Evolutionary conservation across 192 early-diverging fungal genomes (phyloP), one percentile per base, ranked within the genome.

Genomic region (Chytriomyces hyalinus): DNA sequence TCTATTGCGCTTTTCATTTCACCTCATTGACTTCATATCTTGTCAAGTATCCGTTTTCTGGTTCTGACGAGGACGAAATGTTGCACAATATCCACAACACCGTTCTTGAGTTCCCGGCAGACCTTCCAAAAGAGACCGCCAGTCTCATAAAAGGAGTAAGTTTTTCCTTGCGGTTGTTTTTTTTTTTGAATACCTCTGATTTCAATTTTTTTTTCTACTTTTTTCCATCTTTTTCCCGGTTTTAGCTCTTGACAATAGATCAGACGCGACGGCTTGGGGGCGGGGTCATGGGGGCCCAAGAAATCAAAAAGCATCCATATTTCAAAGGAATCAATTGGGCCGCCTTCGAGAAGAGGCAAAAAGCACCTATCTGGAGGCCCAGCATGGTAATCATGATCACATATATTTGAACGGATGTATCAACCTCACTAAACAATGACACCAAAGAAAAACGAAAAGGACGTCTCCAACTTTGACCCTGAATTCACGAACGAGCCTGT

Each of bases 391-490:
- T 36, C 75, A 61, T 70, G 20, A n/a, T 43, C 13, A 64, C 0
- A 26, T 61, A 73, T 11, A 36, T 36, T 67, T 67, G 53, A 24
- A 26, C 7, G 13, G 11, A n/a, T n/a, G 22, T 17, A 8, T 36
- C 36, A 28, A 17, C 17, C 48, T 48, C 15, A 28, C 36, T 10
- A 53, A 49, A 68, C 6, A 9, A 65, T 57, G 2, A 20, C 15
- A 49, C 26, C 46, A 9, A 66, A 88, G 87, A 81, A 76, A 8
- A 71, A 85, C 57, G 87, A 92, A 64, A 89, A 89, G 11, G 97
- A 98, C 77, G 93, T 94, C 4, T 97, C 96, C 53, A 99, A 99
- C 91, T 99, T 99, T 91, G 96, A 98, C 78, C 86, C 90, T 5
- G 97, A 99, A 86, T 98, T 98, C 76, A 99, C 97, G 8, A 86